phyloP scores from a whole-genome alignment of 2,329 filamentous ascomycete species.

The Aureobasidium vineae region DNA sequence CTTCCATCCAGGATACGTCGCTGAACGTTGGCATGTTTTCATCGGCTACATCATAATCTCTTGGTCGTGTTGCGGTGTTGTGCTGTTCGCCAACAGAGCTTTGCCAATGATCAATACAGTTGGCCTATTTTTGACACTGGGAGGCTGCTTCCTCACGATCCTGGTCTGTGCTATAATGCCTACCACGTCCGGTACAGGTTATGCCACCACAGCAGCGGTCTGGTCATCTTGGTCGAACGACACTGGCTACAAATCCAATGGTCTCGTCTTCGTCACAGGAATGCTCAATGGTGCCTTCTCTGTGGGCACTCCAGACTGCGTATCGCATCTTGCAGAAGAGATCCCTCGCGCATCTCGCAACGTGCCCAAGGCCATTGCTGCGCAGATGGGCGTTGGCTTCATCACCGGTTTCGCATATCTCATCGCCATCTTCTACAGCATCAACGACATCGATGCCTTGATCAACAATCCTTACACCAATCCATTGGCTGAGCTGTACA shows the following conservation, averaged over 20 bases:
- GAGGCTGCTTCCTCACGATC: slow-evolving; percentile 56
- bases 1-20: slow-evolving; percentile 48
- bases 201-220: slow-evolving; percentile 43
- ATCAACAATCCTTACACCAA: slow-evolving; percentile 47
- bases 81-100: slow-evolving; percentile 56
- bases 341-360: slow-evolving; percentile 54
- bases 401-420: slow-evolving; percentile 51
- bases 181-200: slow-evolving; percentile 43
- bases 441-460: slow-evolving; percentile 57
- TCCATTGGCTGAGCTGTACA: slow-evolving; percentile 66
- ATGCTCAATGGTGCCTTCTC: slow-evolving; percentile 67
- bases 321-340: slow-evolving; percentile 64
- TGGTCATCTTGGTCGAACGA: slow-evolving; percentile 46
- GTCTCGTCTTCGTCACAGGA: slow-evolving; percentile 61
- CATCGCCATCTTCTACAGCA: slow-evolving; percentile 52
- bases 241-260: slow-evolving; percentile 49
- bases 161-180: slow-evolving; percentile 59
- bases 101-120: slow-evolving; percentile 56
- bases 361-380: slow-evolving; percentile 54
- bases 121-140: slow-evolving; percentile 54
- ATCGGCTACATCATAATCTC: slow-evolving; percentile 50
- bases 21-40: slow-evolving; percentile 54
- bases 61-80: slow-evolving; percentile 47
- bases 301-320: slow-evolving; percentile 62
- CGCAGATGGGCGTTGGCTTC: slow-evolving; percentile 54